Base-by-base conservation (phyloP, 2,329 filamentous ascomycete species). In the Cladosporium austrohemisphaericum region DNA sequence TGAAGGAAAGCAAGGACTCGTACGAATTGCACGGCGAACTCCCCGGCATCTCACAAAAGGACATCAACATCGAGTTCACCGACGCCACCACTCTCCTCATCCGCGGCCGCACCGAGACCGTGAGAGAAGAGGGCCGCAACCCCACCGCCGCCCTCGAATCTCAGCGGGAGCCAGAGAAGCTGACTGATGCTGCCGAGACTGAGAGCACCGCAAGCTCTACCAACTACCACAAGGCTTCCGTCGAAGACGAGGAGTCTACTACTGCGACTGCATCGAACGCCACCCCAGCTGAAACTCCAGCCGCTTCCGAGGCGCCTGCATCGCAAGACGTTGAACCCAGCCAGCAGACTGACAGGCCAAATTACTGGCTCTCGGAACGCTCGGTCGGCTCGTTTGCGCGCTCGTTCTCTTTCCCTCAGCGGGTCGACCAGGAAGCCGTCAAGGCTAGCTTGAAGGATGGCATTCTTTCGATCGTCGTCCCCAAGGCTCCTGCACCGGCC, bases 1-100 rank as follows among this genome's bases (percentile, higher is more conserved):
- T 91, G 54, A 83, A 80, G 65, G 88, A 93, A 72, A 79, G 78
- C 10, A 77, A 78, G 53, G 70, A 80, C 5, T 66, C 73, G 55
- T 92, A 89, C 64, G 84, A 92, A 69, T 83, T 92, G 16, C 81
- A 91, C 60, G 88, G 87, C 60, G 87, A 92, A 68, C 80, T 92
- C 5, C 84, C 87, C 0, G 88, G 88, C 49, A 75, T 91, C 59
- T 78, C 79, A 55, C 86, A 88, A 71, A 81, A 87, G 59, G 75
- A 90, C 61, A 74, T 93, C 62, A 74, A 78, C 64, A 86, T 92
- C 64, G 86, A 92, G 64, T 92, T 91, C 75, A 83, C 81, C 51
- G 86, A 92, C 64, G 74, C 78, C 33, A 83, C 87, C 71, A 90
- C 85, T 13, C 72, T 92, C 35, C 76, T 81, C 55, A 75, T 93